Percentiles rank a stretch among this genome's conserved stretches.
Conservation (phyloP, 2,329 filamentous ascomycete genomes). For the Penicillium vulpinum region DNA sequence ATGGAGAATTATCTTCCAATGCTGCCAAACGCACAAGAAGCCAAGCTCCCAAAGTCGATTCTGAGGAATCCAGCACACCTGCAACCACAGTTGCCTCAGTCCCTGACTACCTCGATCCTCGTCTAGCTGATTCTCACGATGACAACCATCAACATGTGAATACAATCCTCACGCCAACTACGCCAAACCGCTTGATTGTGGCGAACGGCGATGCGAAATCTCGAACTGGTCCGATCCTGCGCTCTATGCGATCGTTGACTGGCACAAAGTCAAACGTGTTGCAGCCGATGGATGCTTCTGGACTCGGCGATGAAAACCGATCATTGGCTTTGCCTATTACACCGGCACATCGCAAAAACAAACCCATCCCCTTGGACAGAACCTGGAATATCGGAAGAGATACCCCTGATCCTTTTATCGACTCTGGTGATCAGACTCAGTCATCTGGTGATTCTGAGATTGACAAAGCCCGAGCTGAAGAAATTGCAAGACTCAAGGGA, state of each 20-base stretch:
- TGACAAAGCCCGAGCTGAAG: conserved; percentile 37
- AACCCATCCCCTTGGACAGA: background rate
- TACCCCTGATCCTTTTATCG: conserved; percentile 19
- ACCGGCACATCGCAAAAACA: conserved; percentile 8
- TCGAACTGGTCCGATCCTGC: background rate
- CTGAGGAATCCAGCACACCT: conserved; percentile 2
- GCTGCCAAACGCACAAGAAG: conserved; percentile 5
- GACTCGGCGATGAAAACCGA: background rate
- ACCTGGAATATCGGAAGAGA: conserved; percentile 9
- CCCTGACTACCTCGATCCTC: conserved; percentile 32
- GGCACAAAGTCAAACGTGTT: background rate
- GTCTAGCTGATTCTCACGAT: conserved; percentile 22
- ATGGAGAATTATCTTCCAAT: conserved; percentile 10
- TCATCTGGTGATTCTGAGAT: conserved; percentile 20
- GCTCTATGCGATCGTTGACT: background rate
- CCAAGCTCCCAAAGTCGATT: background rate
- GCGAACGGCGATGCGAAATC: background rate
- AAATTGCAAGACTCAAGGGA: conserved; percentile 48
- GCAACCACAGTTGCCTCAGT: conserved; percentile 1
- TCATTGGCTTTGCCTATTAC: conserved; percentile 11
- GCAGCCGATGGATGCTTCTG: background rate
- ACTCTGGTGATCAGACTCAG: conserved; percentile 7
- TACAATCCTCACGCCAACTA: conserved; percentile 1
- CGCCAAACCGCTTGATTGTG: background rate
- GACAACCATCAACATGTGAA: conserved; percentile 2